Base-by-base conservation (phyloP, 768 basidiomycete genomes). In the Scleroderma bovista region DNA sequence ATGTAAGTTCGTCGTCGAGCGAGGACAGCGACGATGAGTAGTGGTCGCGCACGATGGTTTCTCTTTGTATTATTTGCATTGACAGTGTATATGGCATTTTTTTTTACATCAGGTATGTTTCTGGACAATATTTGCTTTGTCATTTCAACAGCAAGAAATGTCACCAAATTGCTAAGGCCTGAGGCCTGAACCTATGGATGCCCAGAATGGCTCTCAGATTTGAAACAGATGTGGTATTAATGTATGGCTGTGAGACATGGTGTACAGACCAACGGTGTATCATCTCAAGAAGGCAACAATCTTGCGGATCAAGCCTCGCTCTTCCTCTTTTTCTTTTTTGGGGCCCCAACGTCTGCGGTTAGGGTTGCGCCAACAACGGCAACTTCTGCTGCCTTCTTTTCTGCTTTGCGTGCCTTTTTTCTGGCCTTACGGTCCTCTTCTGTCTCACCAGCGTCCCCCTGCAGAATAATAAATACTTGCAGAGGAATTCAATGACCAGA, bases 401-500 rank as follows among this genome's bases (percentile, higher is more conserved):
- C 85, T 15, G 85, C 89, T 64, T 88, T 89, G 57, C 74, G 74
- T 2, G 84, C 86, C 71, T 84, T 84, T 69, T 83, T 90, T 62
- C 74, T 76, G 32, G 84, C 87, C 69, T 91, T 93, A 51, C 81
- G 79, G 66, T 93, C 88, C 53, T 85, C 87, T 67, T 89, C 86
- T 24, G 88, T 88, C 72, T 93, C 89, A 44, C 74, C 79, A 60
- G 16, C 12, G 26, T 59, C 56, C 55, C 66, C 69, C 60, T 81
- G 44, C 37, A 49, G 16, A 49, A 32, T 23, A 37, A 20, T 57
- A 39, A 55, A 48, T 38, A 22, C 50, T 39, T 51, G 9, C 32
- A 29, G 22, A 43, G 32, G n/a, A n/a, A n/a, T n/a, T 46, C 43
- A 24, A 52, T 52, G 48, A 38, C 37, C 11, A 51, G 31, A 58